Evolutionary conservation across 352 stramenopile species (phyloP).

Genomic region (Pythium oligandrum): DNA sequence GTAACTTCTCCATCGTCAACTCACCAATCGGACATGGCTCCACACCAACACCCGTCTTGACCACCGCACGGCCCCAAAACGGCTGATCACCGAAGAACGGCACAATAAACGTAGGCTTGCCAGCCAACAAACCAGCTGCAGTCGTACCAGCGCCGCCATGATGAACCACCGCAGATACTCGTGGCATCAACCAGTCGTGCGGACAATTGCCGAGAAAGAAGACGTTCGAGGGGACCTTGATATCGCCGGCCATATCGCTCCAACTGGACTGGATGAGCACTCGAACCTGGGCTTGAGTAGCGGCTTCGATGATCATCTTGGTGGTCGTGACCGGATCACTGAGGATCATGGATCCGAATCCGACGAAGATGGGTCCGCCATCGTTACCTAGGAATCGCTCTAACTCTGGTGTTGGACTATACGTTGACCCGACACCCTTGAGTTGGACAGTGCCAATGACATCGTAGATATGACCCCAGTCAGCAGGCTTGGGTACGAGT

Average conservation of each 20-base stretch:
- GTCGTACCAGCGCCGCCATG: constrained; percentile 88
- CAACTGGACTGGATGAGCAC: constrained; percentile 90
- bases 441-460: constrained; percentile 84
- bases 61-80: constrained; percentile 90
- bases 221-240: constrained; percentile 45
- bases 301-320: constrained; percentile 85
- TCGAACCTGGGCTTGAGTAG: constrained; percentile 47
- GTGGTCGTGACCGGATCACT: constrained; percentile 60
- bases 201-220: constrained; percentile 59
- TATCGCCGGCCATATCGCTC: constrained; percentile 65
- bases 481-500: constrained; percentile 84
- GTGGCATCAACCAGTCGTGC: constrained; percentile 8
- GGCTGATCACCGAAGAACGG: constrained; percentile 95
- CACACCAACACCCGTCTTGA: constrained; percentile 77
- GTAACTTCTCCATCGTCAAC: constrained; percentile 79
- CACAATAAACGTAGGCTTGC: constrained; percentile 92
- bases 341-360: constrained; percentile 93
- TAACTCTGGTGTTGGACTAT: constrained; percentile 47
- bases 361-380: constrained; percentile 92
- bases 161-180: constrained; percentile 16
- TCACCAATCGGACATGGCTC: constrained; percentile 78
- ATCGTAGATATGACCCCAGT: constrained; percentile 87
- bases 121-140: constrained; percentile 85
- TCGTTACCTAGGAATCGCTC: too few relatives aligned
- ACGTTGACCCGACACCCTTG: constrained; percentile 32